Evolutionary conservation across 2,329 filamentous ascomycete genomes (phyloP), one percentile per base, ranked within the genome.

Genomic region (Phaeosphaeriaceae sp.): DNA sequence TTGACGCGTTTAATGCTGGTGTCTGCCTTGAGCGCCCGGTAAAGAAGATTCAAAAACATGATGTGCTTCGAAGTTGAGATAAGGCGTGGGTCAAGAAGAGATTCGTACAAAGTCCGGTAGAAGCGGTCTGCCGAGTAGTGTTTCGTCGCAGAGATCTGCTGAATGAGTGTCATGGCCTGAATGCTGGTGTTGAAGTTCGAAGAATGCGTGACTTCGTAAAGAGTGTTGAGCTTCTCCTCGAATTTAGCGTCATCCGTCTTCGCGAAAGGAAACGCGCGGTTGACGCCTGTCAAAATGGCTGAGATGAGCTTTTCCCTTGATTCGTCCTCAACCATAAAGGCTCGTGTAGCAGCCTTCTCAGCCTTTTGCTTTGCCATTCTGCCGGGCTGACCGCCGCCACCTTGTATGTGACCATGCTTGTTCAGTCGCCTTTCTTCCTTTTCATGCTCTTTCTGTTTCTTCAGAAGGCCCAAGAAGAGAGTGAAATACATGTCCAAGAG

Each of bases 141-240:
- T 70, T 94, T 91, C 3, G 87, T 84, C 1, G 86, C 81, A 0
- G 92, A 90, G 21, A 99, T 83, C 72, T 97, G 94, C 71, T 97
- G 94, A 59, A 99, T 95, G 39, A 99, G 80, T 77, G 96, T 88
- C 58, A 99, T 83, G 28, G 94, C 93, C 74, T 99, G 94, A 30
- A 99, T 90, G 69, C 92, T 94, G 1, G 94, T 99, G 76, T 97
- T 99, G 82, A 99, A 97, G 74, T 99, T 99, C 48, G 93, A 91
- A 1, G 93, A 97, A 75, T 99, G 94, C 0, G 94, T 96, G 65
- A 99, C 94, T 64, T 86, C 87, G 82, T 97, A 99, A 20, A 99
- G 82, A 3, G 93, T 97, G 69, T 97, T 89, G 48, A 99, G 84
- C 67, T 99, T 93, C 50, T 87, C 86, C 66, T 95, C 90, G 58